phyloP scores from a whole-genome alignment of 345 rosid species.

The Hibiscus mutabilis region DNA sequence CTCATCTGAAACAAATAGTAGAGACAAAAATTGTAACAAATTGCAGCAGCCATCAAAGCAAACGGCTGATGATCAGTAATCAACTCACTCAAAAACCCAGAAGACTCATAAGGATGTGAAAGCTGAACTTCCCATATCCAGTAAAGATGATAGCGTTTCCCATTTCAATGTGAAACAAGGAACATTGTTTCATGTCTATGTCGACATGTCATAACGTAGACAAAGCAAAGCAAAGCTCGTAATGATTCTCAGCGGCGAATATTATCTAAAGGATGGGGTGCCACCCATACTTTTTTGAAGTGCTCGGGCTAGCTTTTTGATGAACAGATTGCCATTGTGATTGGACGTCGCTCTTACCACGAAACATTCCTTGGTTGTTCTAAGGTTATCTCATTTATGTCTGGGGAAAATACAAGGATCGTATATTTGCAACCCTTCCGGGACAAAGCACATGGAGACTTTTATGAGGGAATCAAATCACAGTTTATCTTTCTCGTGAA shows the following conservation, averaged over 20 bases:
- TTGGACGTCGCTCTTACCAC: constrained; percentile 10
- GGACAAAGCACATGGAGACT: neutral
- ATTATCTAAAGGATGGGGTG: constrained; percentile 2
- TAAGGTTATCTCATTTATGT: neutral
- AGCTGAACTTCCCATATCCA: constrained; percentile 2
- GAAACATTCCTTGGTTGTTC: neutral
- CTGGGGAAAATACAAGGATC: neutral
- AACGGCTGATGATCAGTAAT: neutral
- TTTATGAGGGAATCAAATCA: neutral
- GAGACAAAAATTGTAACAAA: no score
- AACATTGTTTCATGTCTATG: constrained; percentile 24
- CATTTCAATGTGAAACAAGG: constrained; percentile 16
- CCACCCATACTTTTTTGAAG: neutral
- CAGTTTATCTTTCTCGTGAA: neutral
- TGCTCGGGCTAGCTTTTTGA: neutral
- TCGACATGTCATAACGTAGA: constrained; percentile 3
- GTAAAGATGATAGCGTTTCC: constrained; percentile 12
- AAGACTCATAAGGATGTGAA: neutral
- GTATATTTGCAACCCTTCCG: neutral
- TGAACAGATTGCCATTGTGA: constrained; percentile 5
- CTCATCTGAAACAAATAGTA: no score
- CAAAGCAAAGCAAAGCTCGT: constrained; percentile 16
- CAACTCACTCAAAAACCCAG: neutral
- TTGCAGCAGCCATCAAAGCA: neutral
- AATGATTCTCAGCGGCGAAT: constrained; percentile 23